Percentiles rank a stretch among this genome's conserved stretches.
These are phyloP conservation scores for Candida piceae DNA, from an alignment of 805 yeast species.

Conservation along the genomic window DNA sequence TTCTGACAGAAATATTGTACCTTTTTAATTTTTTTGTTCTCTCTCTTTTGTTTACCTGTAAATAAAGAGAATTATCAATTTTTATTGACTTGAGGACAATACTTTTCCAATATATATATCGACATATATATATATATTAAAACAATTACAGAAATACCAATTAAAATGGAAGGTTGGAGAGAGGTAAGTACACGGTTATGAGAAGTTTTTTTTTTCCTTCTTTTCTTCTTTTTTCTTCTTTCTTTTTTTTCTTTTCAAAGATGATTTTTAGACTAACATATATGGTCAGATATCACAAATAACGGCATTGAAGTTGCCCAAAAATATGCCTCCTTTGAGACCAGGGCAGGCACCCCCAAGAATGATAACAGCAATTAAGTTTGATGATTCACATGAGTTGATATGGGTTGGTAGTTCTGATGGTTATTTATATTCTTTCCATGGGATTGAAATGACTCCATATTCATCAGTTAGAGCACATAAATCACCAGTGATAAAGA, in stretches of 20 bases:
- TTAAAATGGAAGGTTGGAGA: slow-evolving; percentile 46
- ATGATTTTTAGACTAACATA: too few relatives aligned
- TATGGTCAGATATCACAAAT: slow-evolving; percentile 29
- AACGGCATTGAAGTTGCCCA: slow-evolving; percentile 23
- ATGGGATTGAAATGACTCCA: slow-evolving; percentile 44
- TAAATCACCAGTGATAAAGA: slow-evolving; percentile 41
- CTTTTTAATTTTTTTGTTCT: too few relatives aligned
- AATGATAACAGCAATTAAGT: slow-evolving; percentile 34
- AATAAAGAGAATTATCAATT: too few relatives aligned
- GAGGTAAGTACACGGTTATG: slow-evolving; percentile 41
- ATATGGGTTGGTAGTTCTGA: slow-evolving; percentile 79
- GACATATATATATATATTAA: too few relatives aligned
- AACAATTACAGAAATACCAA: too few relatives aligned
- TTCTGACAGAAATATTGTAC: slow-evolving; percentile 1
- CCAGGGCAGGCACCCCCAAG: slow-evolving; percentile 17
- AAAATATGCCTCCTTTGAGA: slow-evolving; percentile 13
- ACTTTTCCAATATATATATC: too few relatives aligned
- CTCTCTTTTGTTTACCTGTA: too few relatives aligned
- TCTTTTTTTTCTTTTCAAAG: too few relatives aligned
- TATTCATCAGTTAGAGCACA: slow-evolving; percentile 59
- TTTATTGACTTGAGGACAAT: too few relatives aligned
- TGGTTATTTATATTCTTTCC: slow-evolving; percentile 42
- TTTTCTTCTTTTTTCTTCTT: too few relatives aligned
- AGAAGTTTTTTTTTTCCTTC: too few relatives aligned
- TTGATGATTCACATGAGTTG: slow-evolving; percentile 71